Percentiles rank a stretch among this genome's conserved stretches.
Conservation (phyloP, 768 basidiomycete species). For the Lactarius psammicola region DNA sequence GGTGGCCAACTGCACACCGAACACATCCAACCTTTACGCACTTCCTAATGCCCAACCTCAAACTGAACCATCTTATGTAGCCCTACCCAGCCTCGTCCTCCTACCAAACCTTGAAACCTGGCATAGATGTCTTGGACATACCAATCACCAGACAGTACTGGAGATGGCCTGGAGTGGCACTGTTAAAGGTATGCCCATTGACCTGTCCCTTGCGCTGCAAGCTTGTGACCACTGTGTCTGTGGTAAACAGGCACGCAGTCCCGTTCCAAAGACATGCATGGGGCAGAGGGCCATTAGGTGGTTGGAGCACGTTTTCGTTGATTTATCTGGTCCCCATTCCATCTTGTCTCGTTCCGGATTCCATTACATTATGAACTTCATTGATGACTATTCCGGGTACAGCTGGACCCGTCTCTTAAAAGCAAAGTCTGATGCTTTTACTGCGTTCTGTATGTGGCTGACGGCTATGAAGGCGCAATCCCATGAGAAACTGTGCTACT, state of each 20-base stretch:
- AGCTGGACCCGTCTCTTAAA: not conserved
- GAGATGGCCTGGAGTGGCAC: not conserved
- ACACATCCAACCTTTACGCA: not conserved
- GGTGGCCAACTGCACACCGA: no score
- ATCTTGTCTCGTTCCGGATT: not conserved
- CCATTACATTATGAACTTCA: no score
- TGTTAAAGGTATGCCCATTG: conserved; percentile 9
- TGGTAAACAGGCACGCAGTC: conserved; percentile 3
- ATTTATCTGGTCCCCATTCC: no score
- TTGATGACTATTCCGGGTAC: no score
- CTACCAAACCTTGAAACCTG: not conserved
- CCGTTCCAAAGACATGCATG: not conserved
- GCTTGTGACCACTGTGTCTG: no score
- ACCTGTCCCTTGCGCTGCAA: no score
- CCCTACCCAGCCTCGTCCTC: not conserved
- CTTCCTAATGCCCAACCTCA: no score
- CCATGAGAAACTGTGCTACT: not conserved
- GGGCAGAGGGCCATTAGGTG: not conserved
- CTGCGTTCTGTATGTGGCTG: not conserved
- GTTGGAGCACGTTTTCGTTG: not conserved
- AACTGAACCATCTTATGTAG: no score
- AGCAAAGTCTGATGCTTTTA: not conserved
- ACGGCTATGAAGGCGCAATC: not conserved
- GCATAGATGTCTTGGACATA: not conserved
- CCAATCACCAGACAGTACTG: not conserved